These are phyloP conservation scores for Lyophyllum semitale DNA, from an alignment of 768 basidiomycete species.

Conservation along the genomic window DNA sequence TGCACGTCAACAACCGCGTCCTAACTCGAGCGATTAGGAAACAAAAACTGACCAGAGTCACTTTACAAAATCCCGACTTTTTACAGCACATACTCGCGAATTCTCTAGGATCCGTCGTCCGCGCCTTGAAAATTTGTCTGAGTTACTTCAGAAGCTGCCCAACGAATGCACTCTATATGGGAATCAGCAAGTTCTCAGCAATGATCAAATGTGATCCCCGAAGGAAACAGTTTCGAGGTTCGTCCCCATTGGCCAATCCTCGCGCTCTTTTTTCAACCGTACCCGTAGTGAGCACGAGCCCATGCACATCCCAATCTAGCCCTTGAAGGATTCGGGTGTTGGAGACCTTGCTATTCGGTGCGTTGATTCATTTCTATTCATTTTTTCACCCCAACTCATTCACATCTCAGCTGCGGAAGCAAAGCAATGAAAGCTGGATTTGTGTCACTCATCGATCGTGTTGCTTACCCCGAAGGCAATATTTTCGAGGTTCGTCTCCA, in stretches of 20 bases:
- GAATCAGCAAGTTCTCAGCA: constrained; percentile 77
- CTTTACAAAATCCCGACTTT: constrained; percentile 74
- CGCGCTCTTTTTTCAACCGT: too few species aligned
- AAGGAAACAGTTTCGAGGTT: too few species aligned
- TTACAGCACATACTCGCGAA: constrained; percentile 78
- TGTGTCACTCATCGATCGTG: too few species aligned
- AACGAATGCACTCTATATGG: constrained; percentile 69
- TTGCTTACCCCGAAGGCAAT: constrained; percentile 84
- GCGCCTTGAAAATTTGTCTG: background rate
- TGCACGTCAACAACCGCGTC: background rate
- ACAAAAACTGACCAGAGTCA: constrained; percentile 76
- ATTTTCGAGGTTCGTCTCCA: constrained; percentile 74
- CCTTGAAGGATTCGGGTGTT: too few species aligned
- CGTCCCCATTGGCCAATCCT: too few species aligned
- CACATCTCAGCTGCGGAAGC: too few species aligned
- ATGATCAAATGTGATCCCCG: constrained; percentile 83
- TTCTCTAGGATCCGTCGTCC: constrained; percentile 77
- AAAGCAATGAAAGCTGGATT: too few species aligned
- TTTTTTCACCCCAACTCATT: too few species aligned
- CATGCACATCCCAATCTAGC: too few species aligned
- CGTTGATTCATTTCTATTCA: too few species aligned
- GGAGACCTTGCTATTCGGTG: too few species aligned
- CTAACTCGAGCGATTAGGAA: constrained; percentile 43
- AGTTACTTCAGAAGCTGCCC: constrained; percentile 41
- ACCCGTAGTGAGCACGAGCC: too few species aligned